Evolutionary conservation across 2,329 filamentous ascomycete species (phyloP).

Genomic region (Hymenoscyphus fraxineus): DNA sequence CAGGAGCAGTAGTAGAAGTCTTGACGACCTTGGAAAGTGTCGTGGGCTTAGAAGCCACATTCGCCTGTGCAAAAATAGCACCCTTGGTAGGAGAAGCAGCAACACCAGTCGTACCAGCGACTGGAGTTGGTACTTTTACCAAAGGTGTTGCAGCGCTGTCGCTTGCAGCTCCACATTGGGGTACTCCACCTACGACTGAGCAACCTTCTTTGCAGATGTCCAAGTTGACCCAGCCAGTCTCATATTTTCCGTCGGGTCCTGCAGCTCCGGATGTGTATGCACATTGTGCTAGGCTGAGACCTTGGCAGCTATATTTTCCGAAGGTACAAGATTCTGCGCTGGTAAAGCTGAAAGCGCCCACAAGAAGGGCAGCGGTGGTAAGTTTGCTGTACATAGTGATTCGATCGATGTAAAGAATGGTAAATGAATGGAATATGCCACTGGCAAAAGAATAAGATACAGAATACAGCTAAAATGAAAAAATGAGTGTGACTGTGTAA

Average conservation of each 20-base stretch:
- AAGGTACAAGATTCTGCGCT: neutral
- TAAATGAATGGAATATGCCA: neutral
- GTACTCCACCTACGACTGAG: neutral
- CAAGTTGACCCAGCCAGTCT: neutral
- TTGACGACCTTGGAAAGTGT: neutral
- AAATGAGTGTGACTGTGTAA: neutral
- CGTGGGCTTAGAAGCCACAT: neutral
- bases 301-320: neutral
- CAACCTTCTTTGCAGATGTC: neutral
- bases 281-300: neutral
- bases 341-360: neutral
- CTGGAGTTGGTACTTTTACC: neutral
- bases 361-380: neutral
- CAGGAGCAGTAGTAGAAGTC: neutral
- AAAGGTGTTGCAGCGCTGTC: neutral
- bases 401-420: neutral
- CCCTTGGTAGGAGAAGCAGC: neutral
- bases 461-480: neutral
- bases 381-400: neutral
- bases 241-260: neutral
- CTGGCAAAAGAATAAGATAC: neutral
- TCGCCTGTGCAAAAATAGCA: neutral
- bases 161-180: neutral
- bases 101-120: neutral
- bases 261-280: neutral